Percentiles rank a stretch among this genome's conserved stretches.
phyloP scores from a whole-genome alignment of 306 rosid genomes.

The Casuarina equisetifolia region DNA sequence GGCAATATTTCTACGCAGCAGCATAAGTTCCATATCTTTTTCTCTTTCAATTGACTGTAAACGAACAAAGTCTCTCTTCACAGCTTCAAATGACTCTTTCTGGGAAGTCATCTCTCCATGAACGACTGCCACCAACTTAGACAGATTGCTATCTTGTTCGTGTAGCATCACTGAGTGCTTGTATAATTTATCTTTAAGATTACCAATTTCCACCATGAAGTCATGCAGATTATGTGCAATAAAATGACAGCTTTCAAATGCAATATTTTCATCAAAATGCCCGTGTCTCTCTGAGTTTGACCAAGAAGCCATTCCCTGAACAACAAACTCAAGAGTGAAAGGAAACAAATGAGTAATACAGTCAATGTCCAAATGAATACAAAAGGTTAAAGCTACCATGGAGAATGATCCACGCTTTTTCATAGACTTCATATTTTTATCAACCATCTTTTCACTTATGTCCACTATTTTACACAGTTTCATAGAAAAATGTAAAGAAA shows the following conservation, averaged over 20 bases:
- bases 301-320: conserved; percentile 60
- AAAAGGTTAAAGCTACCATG: background rate
- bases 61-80: conserved; percentile 51
- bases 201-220: conserved; percentile 44
- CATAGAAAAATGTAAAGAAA: background rate
- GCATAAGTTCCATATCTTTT: conserved; percentile 55
- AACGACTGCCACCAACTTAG: conserved; percentile 43
- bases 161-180: conserved; percentile 52
- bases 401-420: background rate
- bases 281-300: conserved; percentile 42
- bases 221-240: conserved; percentile 58
- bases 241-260: conserved; percentile 33
- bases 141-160: conserved; percentile 49
- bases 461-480: conserved; percentile 1
- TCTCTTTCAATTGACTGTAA: conserved; percentile 34
- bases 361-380: conserved; percentile 8
- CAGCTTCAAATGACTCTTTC: conserved; percentile 55
- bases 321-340: conserved; percentile 26
- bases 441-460: background rate
- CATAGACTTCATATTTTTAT: no score
- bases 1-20: conserved; percentile 50
- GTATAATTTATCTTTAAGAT: conserved; percentile 53
- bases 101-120: conserved; percentile 60
- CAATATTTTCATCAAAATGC: conserved; percentile 43
- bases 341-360: conserved; percentile 10